Conservation (phyloP, 1,284 basidiomycete genomes). For the Inonotus obliquus region DNA sequence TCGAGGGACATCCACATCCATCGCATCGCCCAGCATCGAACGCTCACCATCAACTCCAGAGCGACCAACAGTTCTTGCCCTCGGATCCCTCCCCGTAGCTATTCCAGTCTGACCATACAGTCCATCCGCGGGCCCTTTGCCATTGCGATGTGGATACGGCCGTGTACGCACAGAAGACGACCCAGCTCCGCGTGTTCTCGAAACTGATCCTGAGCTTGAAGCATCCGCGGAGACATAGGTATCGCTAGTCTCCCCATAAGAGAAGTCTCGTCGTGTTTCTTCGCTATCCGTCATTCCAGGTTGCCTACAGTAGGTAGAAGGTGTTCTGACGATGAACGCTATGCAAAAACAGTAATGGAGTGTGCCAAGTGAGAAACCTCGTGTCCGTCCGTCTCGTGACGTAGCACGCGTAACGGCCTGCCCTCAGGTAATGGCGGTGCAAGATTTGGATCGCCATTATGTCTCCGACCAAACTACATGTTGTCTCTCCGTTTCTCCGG, state of each 20-base stretch:
- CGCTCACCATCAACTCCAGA: neutral
- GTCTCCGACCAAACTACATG: neutral
- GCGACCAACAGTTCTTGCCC: neutral
- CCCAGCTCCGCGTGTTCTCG: neutral
- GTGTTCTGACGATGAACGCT: neutral
- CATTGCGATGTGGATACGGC: slow-evolving; percentile 3
- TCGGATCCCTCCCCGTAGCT: neutral
- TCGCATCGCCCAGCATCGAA: neutral
- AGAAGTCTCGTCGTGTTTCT: neutral
- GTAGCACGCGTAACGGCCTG: slow-evolving; percentile 4
- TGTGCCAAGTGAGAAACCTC: no score
- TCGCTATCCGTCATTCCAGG: slow-evolving; percentile 5
- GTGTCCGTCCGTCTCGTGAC: neutral
- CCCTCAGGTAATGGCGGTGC: neutral
- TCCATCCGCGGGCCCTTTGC: neutral
- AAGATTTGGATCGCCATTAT: neutral
- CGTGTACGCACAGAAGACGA: neutral
- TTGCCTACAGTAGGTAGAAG: neutral
- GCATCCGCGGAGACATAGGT: neutral
- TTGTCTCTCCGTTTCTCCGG: neutral
- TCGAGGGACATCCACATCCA: slow-evolving; percentile 11
- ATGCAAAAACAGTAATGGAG: neutral
- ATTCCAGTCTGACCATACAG: neutral
- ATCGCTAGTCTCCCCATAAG: slow-evolving; percentile 19
- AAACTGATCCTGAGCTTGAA: neutral